Percentiles rank a stretch among this genome's conserved stretches.
phyloP scores from a whole-genome alignment of 2,329 filamentous ascomycete species.

The Penicillium sp. region DNA sequence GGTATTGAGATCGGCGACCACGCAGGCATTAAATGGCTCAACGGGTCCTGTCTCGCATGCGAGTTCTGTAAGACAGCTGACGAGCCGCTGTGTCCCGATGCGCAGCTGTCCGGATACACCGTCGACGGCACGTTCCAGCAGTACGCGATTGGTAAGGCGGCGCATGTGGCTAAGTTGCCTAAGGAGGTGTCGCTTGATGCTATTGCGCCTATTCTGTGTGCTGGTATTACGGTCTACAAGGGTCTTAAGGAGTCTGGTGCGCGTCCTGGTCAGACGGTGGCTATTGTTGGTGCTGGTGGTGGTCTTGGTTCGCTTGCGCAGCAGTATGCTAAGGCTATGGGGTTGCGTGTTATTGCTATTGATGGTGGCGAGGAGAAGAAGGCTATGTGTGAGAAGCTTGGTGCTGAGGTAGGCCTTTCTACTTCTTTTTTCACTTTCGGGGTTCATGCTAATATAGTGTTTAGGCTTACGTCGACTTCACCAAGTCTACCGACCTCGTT shows the following conservation, averaged over 20 bases:
- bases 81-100: conserved; percentile 76
- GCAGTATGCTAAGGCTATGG: conserved; percentile 92
- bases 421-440: too few relatives aligned
- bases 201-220: conserved; percentile 77
- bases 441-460: background rate
- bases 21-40: conserved; percentile 89
- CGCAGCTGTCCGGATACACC: conserved; percentile 81
- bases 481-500: conserved; percentile 70
- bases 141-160: conserved; percentile 83
- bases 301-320: conserved; percentile 75
- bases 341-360: conserved; percentile 74
- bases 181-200: conserved; percentile 73
- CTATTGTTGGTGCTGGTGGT: conserved; percentile 82
- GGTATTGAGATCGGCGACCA: conserved; percentile 80
- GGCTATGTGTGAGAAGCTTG: conserved; percentile 63
- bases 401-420: conserved; percentile 49
- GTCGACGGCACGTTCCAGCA: conserved; percentile 93
- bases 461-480: conserved; percentile 74
- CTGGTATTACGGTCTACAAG: conserved; percentile 86
- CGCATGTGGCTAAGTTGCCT: conserved; percentile 78
- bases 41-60: conserved; percentile 80
- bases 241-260: conserved; percentile 81
- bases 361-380: conserved; percentile 81
- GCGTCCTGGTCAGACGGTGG: conserved; percentile 71
- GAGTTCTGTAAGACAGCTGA: conserved; percentile 77